Percentiles rank a stretch among this genome's conserved stretches.
These are phyloP conservation scores for Paspalum notatum DNA, from an alignment of 176 grass and related monocot species.

Conservation along the genomic window DNA sequence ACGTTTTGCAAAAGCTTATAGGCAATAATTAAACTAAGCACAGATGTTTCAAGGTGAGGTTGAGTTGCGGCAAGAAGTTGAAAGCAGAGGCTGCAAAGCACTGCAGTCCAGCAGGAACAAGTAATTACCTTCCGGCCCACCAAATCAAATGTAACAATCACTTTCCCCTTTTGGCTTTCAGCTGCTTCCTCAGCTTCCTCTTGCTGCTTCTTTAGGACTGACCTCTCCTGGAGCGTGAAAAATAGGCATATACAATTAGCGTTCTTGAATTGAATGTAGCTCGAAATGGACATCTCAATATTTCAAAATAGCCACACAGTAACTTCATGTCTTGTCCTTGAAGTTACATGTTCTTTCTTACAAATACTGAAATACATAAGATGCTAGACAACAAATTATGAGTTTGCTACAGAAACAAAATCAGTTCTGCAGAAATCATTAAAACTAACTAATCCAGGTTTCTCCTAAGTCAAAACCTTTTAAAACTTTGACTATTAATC, in stretches of 20 bases:
- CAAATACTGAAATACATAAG: conserved; percentile 17
- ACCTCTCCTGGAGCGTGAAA: conserved; percentile 68
- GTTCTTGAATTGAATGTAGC: neutral
- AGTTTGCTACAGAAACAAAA: conserved; percentile 9
- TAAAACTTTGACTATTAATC: no score
- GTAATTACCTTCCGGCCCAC: conserved; percentile 89
- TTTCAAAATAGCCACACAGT: conserved; percentile 7
- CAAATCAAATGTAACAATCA: conserved; percentile 95
- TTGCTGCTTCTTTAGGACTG: conserved; percentile 65
- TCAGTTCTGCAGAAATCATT: neutral
- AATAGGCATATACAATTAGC: conserved; percentile 18
- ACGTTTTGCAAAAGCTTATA: conserved; percentile 27
- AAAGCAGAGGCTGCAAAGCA: neutral
- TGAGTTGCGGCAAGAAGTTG: neutral
- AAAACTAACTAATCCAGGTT: neutral
- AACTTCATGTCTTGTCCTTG: conserved; percentile 3
- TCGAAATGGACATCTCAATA: neutral
- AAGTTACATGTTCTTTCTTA: conserved; percentile 31
- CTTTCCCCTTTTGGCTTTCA: conserved; percentile 65
- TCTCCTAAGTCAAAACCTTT: no score
- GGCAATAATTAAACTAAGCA: neutral
- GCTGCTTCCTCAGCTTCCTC: conserved; percentile 76
- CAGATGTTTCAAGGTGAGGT: neutral
- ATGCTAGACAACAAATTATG: neutral
- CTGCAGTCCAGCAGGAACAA: conserved; percentile 5